Conservation (phyloP, 2,329 filamentous ascomycete genomes). For the Piedraia hortae region DNA sequence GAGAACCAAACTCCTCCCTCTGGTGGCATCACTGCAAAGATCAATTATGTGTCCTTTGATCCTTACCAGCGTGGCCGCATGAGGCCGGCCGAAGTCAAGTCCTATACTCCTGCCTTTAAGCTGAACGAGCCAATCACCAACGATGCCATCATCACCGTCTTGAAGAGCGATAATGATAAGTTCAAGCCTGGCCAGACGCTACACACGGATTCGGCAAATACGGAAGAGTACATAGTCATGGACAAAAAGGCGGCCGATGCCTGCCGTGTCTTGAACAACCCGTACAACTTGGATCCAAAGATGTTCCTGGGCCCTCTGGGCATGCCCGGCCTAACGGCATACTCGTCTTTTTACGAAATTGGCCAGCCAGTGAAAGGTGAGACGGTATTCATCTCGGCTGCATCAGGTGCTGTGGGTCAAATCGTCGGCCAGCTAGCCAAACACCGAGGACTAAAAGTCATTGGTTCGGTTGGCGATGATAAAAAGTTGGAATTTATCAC, state of each 20-base stretch:
- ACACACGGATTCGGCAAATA: conserved; percentile 14
- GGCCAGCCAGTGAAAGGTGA: conserved; percentile 49
- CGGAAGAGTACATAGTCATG: conserved; percentile 35
- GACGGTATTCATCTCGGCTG: conserved; percentile 59
- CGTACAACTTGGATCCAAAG: conserved; percentile 34
- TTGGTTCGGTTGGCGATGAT: conserved; percentile 55
- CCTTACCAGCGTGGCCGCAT: conserved; percentile 65
- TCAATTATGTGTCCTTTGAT: conserved; percentile 51
- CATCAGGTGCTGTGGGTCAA: conserved; percentile 58
- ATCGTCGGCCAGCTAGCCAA: conserved; percentile 64
- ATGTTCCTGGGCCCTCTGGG: conserved; percentile 50
- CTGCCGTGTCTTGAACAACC: conserved; percentile 34
- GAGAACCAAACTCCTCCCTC: conserved; percentile 28
- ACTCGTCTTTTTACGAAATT: conserved; percentile 46
- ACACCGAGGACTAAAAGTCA: conserved; percentile 49
- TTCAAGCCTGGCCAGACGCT: conserved; percentile 43
- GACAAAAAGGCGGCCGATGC: conserved; percentile 16
- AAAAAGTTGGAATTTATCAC: conserved; percentile 52
- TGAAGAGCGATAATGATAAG: conserved; percentile 36
- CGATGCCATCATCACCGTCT: conserved; percentile 34
- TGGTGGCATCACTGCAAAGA: conserved; percentile 41
- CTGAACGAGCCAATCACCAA: conserved; percentile 37
- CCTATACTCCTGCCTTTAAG: conserved; percentile 36
- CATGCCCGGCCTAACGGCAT: conserved; percentile 54
- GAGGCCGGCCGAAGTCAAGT: conserved; percentile 34